Percentiles rank a stretch among this genome's conserved stretches.
Evolutionary conservation across 805 yeast genomes (phyloP).

Genomic region (Starmerella scarabaei): DNA sequence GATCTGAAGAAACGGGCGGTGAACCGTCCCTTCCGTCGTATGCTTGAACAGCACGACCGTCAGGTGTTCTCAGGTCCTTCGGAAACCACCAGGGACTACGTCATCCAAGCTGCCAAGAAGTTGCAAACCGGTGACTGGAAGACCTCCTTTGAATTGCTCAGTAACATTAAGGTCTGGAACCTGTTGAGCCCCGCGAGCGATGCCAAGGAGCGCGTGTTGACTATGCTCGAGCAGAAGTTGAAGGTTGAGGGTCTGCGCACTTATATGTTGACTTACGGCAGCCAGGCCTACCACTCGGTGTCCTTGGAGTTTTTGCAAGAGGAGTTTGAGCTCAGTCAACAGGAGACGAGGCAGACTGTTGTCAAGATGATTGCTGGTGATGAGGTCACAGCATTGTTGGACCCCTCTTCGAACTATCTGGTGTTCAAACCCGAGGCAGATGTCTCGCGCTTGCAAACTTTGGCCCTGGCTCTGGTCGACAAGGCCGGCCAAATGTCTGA

Average conservation of each 20-base stretch:
- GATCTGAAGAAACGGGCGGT: slow-evolving; percentile 52
- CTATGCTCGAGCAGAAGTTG: slow-evolving; percentile 59
- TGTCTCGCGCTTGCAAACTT: slow-evolving; percentile 71
- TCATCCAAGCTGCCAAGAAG: slow-evolving; percentile 82
- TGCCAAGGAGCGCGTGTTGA: slow-evolving; percentile 37
- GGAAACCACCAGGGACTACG: slow-evolving; percentile 85
- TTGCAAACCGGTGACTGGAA: slow-evolving; percentile 86
- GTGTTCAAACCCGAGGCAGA: slow-evolving; percentile 67
- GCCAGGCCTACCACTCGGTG: slow-evolving; percentile 53
- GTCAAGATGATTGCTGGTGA: slow-evolving; percentile 64
- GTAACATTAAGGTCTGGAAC: slow-evolving; percentile 74
- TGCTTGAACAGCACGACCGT: slow-evolving; percentile 83
- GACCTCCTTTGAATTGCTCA: slow-evolving; percentile 55
- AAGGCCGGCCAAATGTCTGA: slow-evolving; percentile 66
- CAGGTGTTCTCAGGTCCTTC: slow-evolving; percentile 96
- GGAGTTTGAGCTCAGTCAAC: slow-evolving; percentile 50
- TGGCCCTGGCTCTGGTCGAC: slow-evolving; percentile 74
- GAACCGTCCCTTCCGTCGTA: slow-evolving; percentile 77
- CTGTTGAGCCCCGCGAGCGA: slow-evolving; percentile 54
- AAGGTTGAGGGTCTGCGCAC: slow-evolving; percentile 87
- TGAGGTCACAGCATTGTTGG: slow-evolving; percentile 65
- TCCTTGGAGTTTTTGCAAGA: slow-evolving; percentile 52
- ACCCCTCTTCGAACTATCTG: slow-evolving; percentile 48
- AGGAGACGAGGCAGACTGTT: slow-evolving; percentile 48
- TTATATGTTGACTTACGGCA: slow-evolving; percentile 74